Percentiles rank a stretch among this genome's conserved stretches.
These are phyloP conservation scores for Pichia inconspicua DNA, from an alignment of 1,139 yeast species.

Conservation along the genomic window DNA sequence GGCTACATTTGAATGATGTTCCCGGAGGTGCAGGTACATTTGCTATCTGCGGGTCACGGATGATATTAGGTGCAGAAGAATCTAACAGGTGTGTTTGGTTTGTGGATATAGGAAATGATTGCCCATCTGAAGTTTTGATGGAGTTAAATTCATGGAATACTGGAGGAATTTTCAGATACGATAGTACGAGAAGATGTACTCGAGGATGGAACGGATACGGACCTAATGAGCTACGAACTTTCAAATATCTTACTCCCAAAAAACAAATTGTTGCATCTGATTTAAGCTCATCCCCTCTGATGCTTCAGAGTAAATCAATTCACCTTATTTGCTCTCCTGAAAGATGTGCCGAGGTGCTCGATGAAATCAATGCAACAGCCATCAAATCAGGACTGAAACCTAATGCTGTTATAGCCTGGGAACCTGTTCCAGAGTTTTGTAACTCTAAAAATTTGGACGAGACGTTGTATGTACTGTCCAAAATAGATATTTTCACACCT, in stretches of 20 bases:
- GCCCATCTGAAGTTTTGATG: conserved; percentile 43
- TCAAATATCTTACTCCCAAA: conserved; percentile 55
- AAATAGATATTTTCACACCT: conserved; percentile 65
- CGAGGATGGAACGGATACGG: conserved; percentile 75
- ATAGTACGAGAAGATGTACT: conserved; percentile 53
- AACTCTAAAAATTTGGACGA: conserved; percentile 37
- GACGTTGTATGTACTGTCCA: conserved; percentile 37
- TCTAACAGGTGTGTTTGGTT: conserved; percentile 52
- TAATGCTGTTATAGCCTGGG: conserved; percentile 57
- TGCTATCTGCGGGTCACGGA: conserved; percentile 70
- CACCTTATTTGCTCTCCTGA: conserved; percentile 74
- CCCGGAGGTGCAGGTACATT: conserved; percentile 91
- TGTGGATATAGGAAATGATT: conserved; percentile 73
- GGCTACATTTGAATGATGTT: conserved; percentile 43
- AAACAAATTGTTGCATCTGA: conserved; percentile 57
- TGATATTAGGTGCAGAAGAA: conserved; percentile 34
- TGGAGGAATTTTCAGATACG: conserved; percentile 48
- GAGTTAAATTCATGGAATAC: conserved; percentile 56
- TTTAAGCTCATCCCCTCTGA: conserved; percentile 33
- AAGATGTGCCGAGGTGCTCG: conserved; percentile 33
- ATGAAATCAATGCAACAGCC: conserved; percentile 2
- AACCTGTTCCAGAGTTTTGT: conserved; percentile 80
- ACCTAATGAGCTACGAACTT: conserved; percentile 50
- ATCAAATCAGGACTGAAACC: background rate
- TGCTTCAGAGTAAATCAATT: conserved; percentile 39